Evolutionary conservation across 176 grass and related monocot genomes (phyloP), one percentile per base, ranked within the genome.

Genomic region (Tillandsia leiboldiana): DNA sequence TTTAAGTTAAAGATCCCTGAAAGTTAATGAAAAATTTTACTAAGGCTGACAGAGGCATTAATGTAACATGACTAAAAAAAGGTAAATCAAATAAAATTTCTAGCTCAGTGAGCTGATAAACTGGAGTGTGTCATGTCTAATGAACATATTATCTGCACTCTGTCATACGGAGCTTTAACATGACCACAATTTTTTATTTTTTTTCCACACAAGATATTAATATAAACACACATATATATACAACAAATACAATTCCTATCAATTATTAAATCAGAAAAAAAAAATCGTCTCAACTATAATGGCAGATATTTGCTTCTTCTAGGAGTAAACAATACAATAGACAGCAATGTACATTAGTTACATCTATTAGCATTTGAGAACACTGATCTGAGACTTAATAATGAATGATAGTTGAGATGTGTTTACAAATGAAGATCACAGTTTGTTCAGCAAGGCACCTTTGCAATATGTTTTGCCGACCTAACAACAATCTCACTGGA

Each of bases 381-480:
- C 33, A 42, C 4, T 42, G 33, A 42, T 42, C 33, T 42, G 33
- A 42, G 3, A 42, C 33, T 42, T 42, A 42, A 42, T 42, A 42
- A 4, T 42, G 33, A 42, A 42, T 1, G 33, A 42, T 42, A 42
- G 33, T 42, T 42, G 56, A 18, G 56, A 61, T 61, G 22, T 61
- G 56, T 23, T 67, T 15, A 12, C 53, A 72, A 72, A 57, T 42
- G 33, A 42, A 42, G 33, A 42, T 42, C 33, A 29, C 3, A 42
- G 33, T 42, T 42, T 42, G 33, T 42, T 42, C 33, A 42, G 33
- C 4, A 42, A 27, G 58, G 68, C 66, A 99, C 94, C 94, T 99
- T 99, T 17, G 90, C 70, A 70, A 93, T 69, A 81, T 99, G 94
- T 70, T 99, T 99, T 54, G 94, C 70, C 9, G 94, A 99, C 83